Conservation (phyloP, 192 early-diverging fungal genomes). For the Rhizophagus sp. region DNA sequence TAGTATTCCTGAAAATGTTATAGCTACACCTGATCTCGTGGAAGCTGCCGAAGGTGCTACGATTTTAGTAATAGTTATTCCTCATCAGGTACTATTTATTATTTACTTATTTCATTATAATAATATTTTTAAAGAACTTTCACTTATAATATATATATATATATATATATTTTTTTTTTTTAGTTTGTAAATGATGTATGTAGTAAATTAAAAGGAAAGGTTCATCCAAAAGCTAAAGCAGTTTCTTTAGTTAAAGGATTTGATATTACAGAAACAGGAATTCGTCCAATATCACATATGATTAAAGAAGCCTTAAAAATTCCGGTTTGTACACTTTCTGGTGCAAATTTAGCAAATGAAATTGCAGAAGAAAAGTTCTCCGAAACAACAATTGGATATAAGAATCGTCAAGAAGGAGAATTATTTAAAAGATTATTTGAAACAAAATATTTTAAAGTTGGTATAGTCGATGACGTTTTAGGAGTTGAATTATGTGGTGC, state of each 20-base stretch:
- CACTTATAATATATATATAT: not conserved
- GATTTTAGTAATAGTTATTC: constrained; percentile 92
- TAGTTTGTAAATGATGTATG: constrained; percentile 83
- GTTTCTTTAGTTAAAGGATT: constrained; percentile 97
- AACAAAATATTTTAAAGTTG: constrained; percentile 87
- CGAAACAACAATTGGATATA: constrained; percentile 92
- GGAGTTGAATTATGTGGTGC: constrained; percentile 98
- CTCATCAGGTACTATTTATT: constrained; percentile 80
- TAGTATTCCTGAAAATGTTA: constrained; percentile 80
- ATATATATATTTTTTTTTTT: not conserved
- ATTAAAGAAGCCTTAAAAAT: constrained; percentile 61
- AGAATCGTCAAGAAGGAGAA: constrained; percentile 67
- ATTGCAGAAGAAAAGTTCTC: constrained; percentile 93
- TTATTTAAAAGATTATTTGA: constrained; percentile 82
- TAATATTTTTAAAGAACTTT: constrained; percentile 13
- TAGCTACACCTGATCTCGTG: constrained; percentile 81
- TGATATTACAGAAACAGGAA: constrained; percentile 72
- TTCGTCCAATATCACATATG: constrained; percentile 77
- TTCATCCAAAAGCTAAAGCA: constrained; percentile 74
- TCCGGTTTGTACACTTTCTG: constrained; percentile 81
- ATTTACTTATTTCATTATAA: constrained; percentile 11
- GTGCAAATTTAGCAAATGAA: constrained; percentile 97
- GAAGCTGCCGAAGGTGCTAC: constrained; percentile 81
- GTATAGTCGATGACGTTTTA: constrained; percentile 80
- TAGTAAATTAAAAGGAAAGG: constrained; percentile 75